phyloP scores from a whole-genome alignment of 2,329 filamentous ascomycete species.

The Capronia coronata region DNA sequence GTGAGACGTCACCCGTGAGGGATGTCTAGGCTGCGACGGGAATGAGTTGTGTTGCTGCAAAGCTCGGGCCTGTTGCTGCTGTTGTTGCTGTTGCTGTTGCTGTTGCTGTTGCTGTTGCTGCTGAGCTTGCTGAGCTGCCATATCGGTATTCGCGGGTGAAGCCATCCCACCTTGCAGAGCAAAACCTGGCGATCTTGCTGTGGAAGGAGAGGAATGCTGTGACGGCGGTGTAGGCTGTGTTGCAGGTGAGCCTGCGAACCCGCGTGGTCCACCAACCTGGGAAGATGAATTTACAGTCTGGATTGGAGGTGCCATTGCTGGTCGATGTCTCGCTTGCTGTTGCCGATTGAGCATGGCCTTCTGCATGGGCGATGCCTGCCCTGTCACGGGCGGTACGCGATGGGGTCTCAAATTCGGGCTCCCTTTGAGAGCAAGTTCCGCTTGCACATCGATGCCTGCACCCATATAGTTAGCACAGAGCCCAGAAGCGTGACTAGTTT shows the following conservation, averaged over 20 bases:
- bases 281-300: constrained; percentile 36
- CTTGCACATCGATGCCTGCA: constrained; percentile 89
- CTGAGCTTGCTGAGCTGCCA: constrained; percentile 47
- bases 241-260: constrained; percentile 27
- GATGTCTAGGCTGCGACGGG: constrained; percentile 34
- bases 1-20: constrained; percentile 33
- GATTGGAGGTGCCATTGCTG: constrained; percentile 27
- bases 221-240: constrained; percentile 72
- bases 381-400: constrained; percentile 55
- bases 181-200: constrained; percentile 57
- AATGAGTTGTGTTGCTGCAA: constrained; percentile 35
- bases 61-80: constrained; percentile 39
- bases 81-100: too few species aligned
- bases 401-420: constrained; percentile 64
- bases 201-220: constrained; percentile 62
- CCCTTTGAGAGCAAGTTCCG: constrained; percentile 86
- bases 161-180: constrained; percentile 55
- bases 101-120: constrained; percentile 34
- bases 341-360: constrained; percentile 75
- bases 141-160: constrained; percentile 53
- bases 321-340: constrained; percentile 34
- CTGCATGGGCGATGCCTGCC: constrained; percentile 70
- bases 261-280: constrained; percentile 22
- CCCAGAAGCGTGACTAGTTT: background rate
- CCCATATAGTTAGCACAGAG: background rate